Evolutionary conservation across 768 basidiomycete species (phyloP).

Genomic region (Floccularia luteovirens): DNA sequence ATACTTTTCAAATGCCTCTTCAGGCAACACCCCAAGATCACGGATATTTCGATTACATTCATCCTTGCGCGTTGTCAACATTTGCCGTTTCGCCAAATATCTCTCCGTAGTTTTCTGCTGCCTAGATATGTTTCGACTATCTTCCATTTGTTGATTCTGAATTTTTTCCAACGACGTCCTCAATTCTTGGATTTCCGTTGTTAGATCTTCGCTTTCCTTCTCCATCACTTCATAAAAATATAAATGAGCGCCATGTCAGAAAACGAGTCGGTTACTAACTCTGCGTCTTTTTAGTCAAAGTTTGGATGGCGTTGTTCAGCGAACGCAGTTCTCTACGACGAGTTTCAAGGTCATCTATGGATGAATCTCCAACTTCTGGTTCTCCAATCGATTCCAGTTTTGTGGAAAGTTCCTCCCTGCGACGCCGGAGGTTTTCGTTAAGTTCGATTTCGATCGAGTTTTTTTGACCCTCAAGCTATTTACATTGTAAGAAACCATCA

Average conservation of each 20-base stretch:
- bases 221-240: constrained; percentile 34
- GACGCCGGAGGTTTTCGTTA: constrained; percentile 78
- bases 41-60: constrained; percentile 95
- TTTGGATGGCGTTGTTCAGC: constrained; percentile 59
- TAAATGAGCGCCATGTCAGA: not conserved
- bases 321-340: constrained; percentile 62
- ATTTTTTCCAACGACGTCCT: constrained; percentile 60
- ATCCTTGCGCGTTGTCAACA: constrained; percentile 78
- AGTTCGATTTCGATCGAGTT: constrained; percentile 88
- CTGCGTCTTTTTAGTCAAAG: constrained; percentile 55
- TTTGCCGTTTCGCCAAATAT: constrained; percentile 87
- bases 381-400: constrained; percentile 76
- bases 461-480: constrained; percentile 66
- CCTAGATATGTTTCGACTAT: constrained; percentile 77
- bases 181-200: constrained; percentile 58
- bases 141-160: constrained; percentile 81
- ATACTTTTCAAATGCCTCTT: constrained; percentile 97
- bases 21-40: constrained; percentile 92
- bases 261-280: constrained; percentile 24
- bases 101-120: constrained; percentile 95
- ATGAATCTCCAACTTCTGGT: constrained; percentile 44
- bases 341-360: constrained; percentile 60
- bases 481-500: not conserved
- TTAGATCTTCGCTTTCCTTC: constrained; percentile 59
- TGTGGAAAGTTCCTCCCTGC: constrained; percentile 67